Conservation (phyloP, 2,329 filamentous ascomycete species). For the Rhexocercosporidium sp. region DNA sequence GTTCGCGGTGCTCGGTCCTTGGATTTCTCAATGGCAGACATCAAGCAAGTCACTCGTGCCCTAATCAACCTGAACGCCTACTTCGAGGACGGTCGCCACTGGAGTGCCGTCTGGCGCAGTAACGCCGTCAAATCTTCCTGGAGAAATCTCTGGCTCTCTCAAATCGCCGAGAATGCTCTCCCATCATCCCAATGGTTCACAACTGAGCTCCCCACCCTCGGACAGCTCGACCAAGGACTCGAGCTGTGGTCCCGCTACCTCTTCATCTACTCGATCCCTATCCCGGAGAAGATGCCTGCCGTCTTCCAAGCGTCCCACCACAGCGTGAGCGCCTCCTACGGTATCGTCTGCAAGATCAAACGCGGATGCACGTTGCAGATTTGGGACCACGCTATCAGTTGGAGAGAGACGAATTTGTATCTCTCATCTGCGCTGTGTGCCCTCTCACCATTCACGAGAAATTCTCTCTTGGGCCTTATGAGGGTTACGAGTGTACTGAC, state of each 20-base stretch:
- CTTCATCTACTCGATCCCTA: constrained; percentile 53
- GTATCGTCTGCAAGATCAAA: constrained; percentile 65
- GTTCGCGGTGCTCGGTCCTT: constrained; percentile 55
- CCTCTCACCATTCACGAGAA: constrained; percentile 36
- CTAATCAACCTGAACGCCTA: constrained; percentile 36
- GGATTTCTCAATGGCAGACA: constrained; percentile 52
- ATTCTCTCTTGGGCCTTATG: constrained; percentile 35
- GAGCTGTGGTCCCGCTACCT: constrained; percentile 44
- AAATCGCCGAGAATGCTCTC: constrained; percentile 49
- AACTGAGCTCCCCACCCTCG: constrained; percentile 42
- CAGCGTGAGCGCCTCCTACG: constrained; percentile 63
- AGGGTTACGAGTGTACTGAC: constrained; percentile 25
- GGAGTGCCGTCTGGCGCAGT: constrained; percentile 53
- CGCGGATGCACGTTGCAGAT: constrained; percentile 63
- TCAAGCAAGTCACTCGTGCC: constrained; percentile 44
- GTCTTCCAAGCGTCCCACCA: constrained; percentile 69
- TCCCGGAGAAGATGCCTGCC: constrained; percentile 50
- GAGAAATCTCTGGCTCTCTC: constrained; percentile 50
- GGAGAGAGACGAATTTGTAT: constrained; percentile 52
- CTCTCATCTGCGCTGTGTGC: constrained; percentile 38
- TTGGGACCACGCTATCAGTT: constrained; percentile 67
- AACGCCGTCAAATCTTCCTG: constrained; percentile 52
- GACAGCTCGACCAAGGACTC: constrained; percentile 22
- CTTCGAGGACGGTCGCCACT: constrained; percentile 49
- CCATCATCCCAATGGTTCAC: constrained; percentile 51